Evolutionary conservation across 163 green algal species (phyloP).

Genomic region (Dunaliella salina): DNA sequence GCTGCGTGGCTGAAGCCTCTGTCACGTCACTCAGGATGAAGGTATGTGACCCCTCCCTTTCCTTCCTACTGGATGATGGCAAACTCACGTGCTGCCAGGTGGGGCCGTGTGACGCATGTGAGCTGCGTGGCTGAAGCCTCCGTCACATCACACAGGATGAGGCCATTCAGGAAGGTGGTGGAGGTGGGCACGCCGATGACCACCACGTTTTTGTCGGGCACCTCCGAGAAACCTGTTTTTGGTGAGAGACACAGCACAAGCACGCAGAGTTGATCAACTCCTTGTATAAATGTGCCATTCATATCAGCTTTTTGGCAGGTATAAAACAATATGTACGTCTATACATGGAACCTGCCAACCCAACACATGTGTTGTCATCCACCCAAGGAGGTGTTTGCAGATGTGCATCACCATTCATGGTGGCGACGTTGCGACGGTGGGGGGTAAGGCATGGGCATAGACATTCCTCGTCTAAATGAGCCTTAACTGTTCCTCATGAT

Average conservation of each 20-base stretch:
- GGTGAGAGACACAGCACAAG: background rate
- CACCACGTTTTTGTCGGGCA: constrained; percentile 17
- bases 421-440: no score
- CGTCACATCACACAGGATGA: constrained; percentile 19
- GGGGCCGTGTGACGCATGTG: constrained; percentile 21
- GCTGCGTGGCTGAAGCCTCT: constrained; percentile 5
- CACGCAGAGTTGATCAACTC: background rate
- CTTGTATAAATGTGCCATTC: background rate
- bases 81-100: constrained; percentile 31
- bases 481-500: no score
- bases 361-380: no score
- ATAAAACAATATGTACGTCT: no score
- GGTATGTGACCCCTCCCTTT: no score
- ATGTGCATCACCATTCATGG: no score
- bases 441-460: no score
- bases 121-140: constrained; percentile 16
- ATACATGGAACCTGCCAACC: no score
- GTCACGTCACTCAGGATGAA: constrained; percentile 19
- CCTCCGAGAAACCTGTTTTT: constrained; percentile 11
- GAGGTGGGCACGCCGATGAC: constrained; percentile 28
- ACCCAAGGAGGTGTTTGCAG: no score
- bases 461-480: no score
- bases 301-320: background rate
- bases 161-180: constrained; percentile 41
- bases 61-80: no score